Evolutionary conservation across 1,139 yeast genomes (phyloP).

Genomic region (Tardiomyces depauwii): DNA sequence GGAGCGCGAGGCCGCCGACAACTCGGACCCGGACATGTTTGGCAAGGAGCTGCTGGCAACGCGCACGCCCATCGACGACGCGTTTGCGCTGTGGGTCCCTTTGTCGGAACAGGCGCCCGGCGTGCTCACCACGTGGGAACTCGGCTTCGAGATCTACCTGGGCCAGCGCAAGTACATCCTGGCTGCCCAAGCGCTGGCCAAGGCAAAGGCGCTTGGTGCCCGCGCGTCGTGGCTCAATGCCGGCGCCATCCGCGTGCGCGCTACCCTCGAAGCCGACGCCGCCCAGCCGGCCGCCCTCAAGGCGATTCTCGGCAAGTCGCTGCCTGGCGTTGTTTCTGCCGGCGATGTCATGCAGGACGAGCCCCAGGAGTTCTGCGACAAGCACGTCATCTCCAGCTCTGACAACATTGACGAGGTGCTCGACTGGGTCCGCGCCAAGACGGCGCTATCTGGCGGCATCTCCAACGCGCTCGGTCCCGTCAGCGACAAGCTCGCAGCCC

Average conservation of each 20-base stretch:
- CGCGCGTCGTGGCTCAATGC: constrained; percentile 18
- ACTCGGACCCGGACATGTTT: constrained; percentile 33
- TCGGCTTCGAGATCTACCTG: constrained; percentile 35
- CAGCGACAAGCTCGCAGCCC: neutral
- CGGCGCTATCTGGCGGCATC: neutral
- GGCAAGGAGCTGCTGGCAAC: constrained; percentile 30
- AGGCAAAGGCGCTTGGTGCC: constrained; percentile 25
- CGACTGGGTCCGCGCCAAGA: constrained; percentile 4
- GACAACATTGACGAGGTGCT: constrained; percentile 3
- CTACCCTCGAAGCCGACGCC: constrained; percentile 16
- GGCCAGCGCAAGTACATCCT: constrained; percentile 35
- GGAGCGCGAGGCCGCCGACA: constrained; percentile 24
- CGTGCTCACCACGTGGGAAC: constrained; percentile 24
- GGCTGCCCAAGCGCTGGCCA: constrained; percentile 33
- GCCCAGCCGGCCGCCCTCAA: constrained; percentile 23
- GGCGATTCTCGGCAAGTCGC: constrained; percentile 20
- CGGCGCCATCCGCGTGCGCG: constrained; percentile 17
- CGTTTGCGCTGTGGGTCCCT: constrained; percentile 28
- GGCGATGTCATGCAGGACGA: constrained; percentile 16
- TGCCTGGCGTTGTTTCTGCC: constrained; percentile 18
- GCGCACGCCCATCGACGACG: constrained; percentile 30
- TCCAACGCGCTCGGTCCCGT: neutral
- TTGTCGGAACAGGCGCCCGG: constrained; percentile 22
- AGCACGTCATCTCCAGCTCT: constrained; percentile 12
- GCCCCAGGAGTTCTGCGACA: constrained; percentile 15